A percentile compares a stretch with the other conserved stretches of the same genome.
Conservation (phyloP, 2,329 filamentous ascomycete species). For the Xylaria sp. region DNA sequence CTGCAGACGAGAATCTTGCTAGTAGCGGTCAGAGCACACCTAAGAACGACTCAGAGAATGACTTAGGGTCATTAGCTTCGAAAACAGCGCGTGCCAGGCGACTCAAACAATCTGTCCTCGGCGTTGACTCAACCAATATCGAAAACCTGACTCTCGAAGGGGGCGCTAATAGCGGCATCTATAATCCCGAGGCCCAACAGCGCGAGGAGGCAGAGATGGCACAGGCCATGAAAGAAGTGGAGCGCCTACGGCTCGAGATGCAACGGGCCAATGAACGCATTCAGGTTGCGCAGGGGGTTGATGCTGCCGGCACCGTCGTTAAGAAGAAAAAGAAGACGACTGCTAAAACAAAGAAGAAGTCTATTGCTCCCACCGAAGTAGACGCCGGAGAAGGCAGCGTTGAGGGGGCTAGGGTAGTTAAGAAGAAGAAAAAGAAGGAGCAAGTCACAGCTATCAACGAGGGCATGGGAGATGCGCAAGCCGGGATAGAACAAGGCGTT, state of each 20-base stretch:
- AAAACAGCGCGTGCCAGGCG: constrained; percentile 62
- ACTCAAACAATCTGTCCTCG: constrained; percentile 73
- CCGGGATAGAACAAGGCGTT: constrained; percentile 31
- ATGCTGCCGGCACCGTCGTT: constrained; percentile 72
- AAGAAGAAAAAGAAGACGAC: constrained; percentile 75
- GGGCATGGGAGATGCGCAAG: constrained; percentile 38
- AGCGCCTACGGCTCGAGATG: constrained; percentile 88
- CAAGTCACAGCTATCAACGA: constrained; percentile 49
- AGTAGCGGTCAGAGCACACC: constrained; percentile 61
- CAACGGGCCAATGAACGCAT: constrained; percentile 81
- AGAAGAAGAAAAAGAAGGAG: constrained; percentile 60
- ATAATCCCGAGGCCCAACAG: constrained; percentile 73
- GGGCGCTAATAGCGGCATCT: constrained; percentile 49
- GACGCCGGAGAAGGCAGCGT: constrained; percentile 9
- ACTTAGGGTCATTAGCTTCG: constrained; percentile 53
- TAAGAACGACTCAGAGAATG: constrained; percentile 65
- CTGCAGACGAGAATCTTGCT: constrained; percentile 76
- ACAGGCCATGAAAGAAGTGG: constrained; percentile 87
- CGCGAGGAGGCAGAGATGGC: constrained; percentile 90
- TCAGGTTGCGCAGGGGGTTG: constrained; percentile 74
- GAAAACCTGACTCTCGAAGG: constrained; percentile 76
- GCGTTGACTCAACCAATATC: constrained; percentile 88
- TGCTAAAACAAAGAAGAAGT: constrained; percentile 62
- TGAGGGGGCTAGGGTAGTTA: constrained; percentile 24
- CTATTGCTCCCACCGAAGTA: constrained; percentile 39